These are phyloP conservation scores for Suillus decipiens DNA, from an alignment of 768 basidiomycete species.

Conservation along the genomic window DNA sequence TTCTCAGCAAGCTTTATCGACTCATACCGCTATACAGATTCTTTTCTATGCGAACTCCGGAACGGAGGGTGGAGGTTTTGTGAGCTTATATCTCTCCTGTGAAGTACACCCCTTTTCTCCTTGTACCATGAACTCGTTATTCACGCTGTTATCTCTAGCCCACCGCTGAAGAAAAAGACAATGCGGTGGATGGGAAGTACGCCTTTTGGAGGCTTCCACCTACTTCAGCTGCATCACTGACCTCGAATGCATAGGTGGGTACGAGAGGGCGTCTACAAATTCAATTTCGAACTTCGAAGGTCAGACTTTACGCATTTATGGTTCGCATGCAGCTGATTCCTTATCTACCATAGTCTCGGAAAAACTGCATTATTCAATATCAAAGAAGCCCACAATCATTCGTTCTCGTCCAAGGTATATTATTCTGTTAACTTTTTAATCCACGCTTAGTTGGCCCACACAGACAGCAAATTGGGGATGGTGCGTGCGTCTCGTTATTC, in stretches of 20 bases:
- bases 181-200: conserved; percentile 60
- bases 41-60: conserved; percentile 87
- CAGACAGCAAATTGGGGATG: conserved; percentile 90
- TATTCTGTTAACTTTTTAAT: not conserved
- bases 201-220: conserved; percentile 12
- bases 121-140: not conserved
- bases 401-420: conserved; percentile 70
- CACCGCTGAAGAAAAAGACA: conserved; percentile 73
- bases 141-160: conserved; percentile 48
- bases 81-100: conserved; percentile 80
- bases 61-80: conserved; percentile 56
- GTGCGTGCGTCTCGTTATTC: conserved; percentile 38
- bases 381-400: conserved; percentile 83
- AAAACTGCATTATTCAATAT: conserved; percentile 56
- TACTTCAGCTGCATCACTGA: conserved; percentile 5
- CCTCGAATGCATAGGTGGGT: conserved; percentile 56
- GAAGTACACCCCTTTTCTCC: conserved; percentile 52
- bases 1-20: not conserved
- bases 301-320: conserved; percentile 25
- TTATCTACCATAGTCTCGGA: conserved; percentile 33
- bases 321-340: conserved; percentile 1
- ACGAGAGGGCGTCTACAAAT: conserved; percentile 85
- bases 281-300: conserved; percentile 82
- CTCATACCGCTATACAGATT: conserved; percentile 45
- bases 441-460: conserved; percentile 18